Base-by-base conservation (phyloP, 2,329 filamentous ascomycete species). In the Juglanconis oblonga region DNA sequence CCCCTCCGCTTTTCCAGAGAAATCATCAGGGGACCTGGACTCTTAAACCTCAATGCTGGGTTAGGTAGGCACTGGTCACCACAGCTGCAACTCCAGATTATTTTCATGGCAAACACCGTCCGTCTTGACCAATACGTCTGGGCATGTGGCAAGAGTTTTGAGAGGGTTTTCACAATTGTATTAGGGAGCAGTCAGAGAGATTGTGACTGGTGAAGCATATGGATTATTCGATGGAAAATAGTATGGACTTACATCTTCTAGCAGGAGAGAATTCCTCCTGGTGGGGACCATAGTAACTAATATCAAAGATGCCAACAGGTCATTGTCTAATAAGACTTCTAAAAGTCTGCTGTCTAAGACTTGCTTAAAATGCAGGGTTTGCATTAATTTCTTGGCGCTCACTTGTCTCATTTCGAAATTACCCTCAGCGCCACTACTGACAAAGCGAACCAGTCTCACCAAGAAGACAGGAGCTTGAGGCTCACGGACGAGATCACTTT, bases 401-500 rank as follows among this genome's bases (percentile, higher is more conserved):
- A 50, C 35, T 58, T 58, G 32, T 17, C 44, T 24, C 44, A 52
- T 8, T 33, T 53, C 13, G 50, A 52, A 13, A 31, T 53, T 3
- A 50, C 50, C 38, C 51, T 58, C 50, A 44, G 45, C 42, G 14
- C 42, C n/a, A 50, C 53, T 5, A 58, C 56, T 14, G 56, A 58
- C 32, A 47, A 53, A 17, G 56, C 56, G 11, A 54, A 31, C 35
- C 32, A 58, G 14, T 48, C 56, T 2, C 59, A 62, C 31, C 31
- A 35, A 17, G 54, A 52, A 14, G 10, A 4, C 6, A 42, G n/a
- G 55, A 55, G 33, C 59, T 55, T 14, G 38, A 62, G 55, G 33
- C 36, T 1, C 56, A 67, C 66, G 61, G 65, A 57, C 68, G 52
- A 36, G 52, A 32, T 59, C 58, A 17, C 57, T 64, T 45, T 58